Evolutionary conservation across 208 protist species (phyloP).

Genomic region (Acanthamoeba healyi): DNA sequence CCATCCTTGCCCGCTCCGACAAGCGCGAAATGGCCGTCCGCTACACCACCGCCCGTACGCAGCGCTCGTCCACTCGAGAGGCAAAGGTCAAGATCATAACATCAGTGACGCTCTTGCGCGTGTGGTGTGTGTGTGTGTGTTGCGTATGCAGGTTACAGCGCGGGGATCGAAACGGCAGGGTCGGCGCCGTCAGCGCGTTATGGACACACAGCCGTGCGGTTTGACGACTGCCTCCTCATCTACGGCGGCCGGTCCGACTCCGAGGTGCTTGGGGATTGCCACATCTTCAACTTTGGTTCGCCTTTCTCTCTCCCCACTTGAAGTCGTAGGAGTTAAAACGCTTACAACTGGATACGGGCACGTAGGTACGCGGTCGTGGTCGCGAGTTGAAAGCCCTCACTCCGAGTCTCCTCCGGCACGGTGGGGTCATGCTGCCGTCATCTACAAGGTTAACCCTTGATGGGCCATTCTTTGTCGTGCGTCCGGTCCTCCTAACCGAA

Average conservation of each 20-base stretch:
- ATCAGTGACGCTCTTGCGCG: neutral
- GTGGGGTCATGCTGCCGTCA: neutral
- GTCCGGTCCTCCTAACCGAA: neutral
- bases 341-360: neutral
- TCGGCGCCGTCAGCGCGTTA: neutral
- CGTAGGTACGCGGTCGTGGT: neutral
- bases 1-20: neutral
- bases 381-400: neutral
- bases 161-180: neutral
- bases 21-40: conserved; percentile 44
- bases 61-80: no score
- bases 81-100: neutral
- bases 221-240: neutral
- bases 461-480: neutral
- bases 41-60: conserved; percentile 25
- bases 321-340: neutral
- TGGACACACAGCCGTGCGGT: neutral
- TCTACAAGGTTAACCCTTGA: neutral
- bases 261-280: neutral
- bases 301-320: neutral
- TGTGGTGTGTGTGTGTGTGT: neutral
- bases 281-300: conserved; percentile 36
- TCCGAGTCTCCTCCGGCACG: neutral
- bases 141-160: neutral
- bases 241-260: neutral